phyloP scores from a whole-genome alignment of 108 stramenopile species.

The Seminavis robusta region DNA sequence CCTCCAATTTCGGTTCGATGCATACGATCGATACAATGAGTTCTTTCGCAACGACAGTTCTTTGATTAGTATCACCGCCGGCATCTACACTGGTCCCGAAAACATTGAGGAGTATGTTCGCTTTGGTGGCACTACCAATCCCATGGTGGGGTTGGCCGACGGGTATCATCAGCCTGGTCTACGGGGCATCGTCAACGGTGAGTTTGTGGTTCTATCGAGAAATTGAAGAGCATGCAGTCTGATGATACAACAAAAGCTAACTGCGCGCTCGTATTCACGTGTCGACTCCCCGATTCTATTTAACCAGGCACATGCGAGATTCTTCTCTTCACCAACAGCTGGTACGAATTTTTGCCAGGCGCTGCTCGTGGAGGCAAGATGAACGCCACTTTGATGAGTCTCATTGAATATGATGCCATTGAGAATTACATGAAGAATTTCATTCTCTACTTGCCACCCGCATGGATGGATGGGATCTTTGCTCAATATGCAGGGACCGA shows the following conservation, averaged over 20 bases:
- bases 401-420: too few species aligned
- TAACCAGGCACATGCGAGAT: neutral
- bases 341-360: too few species aligned
- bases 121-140: neutral
- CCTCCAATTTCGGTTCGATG: neutral
- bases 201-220: neutral
- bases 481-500: too few species aligned
- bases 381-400: too few species aligned
- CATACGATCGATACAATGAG: neutral
- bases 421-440: too few species aligned
- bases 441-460: too few species aligned
- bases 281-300: neutral
- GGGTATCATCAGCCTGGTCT: neutral
- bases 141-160: neutral
- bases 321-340: too few species aligned
- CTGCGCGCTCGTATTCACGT: neutral
- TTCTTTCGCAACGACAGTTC: conserved; percentile 8
- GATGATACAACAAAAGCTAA: neutral
- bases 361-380: too few species aligned
- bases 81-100: neutral
- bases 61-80: neutral
- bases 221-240: neutral
- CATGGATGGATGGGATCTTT: too few species aligned
- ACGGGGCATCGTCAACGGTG: neutral
- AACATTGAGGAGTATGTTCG: neutral